Conservation (phyloP, 345 rosid species). For the Boechera divaricarpa region DNA sequence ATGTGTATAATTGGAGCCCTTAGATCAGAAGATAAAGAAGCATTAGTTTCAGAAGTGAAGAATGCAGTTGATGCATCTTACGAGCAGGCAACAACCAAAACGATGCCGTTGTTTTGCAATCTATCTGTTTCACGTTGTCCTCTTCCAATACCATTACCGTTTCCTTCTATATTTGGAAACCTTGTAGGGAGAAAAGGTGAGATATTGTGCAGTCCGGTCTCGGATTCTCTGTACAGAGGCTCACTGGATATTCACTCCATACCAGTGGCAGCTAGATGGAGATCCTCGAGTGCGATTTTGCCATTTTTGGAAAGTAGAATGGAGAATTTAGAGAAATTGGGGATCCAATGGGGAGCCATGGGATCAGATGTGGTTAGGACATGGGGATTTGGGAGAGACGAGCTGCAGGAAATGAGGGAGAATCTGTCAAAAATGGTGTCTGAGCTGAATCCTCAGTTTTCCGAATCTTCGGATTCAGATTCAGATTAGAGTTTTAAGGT, state of each 20-base stretch:
- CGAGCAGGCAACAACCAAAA: constrained; percentile 40
- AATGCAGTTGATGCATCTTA: constrained; percentile 57
- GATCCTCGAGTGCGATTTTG: constrained; percentile 69
- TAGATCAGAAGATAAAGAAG: constrained; percentile 57
- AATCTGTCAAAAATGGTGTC: constrained; percentile 65
- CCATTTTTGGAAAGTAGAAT: constrained; percentile 72
- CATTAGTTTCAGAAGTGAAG: constrained; percentile 71
- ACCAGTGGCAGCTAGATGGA: constrained; percentile 73
- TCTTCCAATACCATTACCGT: constrained; percentile 89
- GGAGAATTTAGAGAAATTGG: constrained; percentile 60
- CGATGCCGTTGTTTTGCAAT: constrained; percentile 67
- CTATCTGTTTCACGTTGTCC: constrained; percentile 75
- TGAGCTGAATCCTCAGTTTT: constrained; percentile 50
- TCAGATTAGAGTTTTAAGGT: constrained; percentile 56
- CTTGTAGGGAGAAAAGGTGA: constrained; percentile 71
- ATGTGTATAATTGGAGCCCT: constrained; percentile 75
- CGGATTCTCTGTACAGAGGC: constrained; percentile 56
- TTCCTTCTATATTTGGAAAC: constrained; percentile 83
- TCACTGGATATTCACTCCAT: constrained; percentile 79
- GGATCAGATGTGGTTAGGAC: constrained; percentile 67
- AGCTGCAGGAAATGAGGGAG: constrained; percentile 77
- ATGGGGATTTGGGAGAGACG: constrained; percentile 92
- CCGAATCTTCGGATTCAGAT: constrained; percentile 71
- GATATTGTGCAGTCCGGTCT: constrained; percentile 62
- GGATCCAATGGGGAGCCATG: constrained; percentile 65